A percentile compares a stretch with the other conserved stretches of the same genome.
Evolutionary conservation across 75 land plant genomes (phyloP).

Genomic region (Azolla pinnata): DNA sequence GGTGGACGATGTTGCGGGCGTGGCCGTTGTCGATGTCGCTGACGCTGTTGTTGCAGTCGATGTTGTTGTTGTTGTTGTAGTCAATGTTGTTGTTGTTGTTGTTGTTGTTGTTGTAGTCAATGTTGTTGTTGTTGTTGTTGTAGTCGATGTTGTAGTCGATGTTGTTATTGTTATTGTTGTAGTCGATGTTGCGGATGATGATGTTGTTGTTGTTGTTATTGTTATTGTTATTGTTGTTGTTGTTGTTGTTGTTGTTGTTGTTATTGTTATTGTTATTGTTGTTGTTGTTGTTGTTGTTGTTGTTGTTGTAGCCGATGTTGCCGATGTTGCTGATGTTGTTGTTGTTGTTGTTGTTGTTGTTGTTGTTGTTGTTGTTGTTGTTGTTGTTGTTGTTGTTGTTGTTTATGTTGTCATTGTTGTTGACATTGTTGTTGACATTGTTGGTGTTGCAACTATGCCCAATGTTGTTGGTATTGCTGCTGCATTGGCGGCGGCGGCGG

Average conservation of each 20-base stretch:
- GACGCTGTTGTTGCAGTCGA: no score
- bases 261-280: neutral
- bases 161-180: neutral
- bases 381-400: neutral
- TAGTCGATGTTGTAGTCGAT: neutral
- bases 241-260: neutral
- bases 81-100: neutral
- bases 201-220: neutral
- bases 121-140: neutral
- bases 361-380: neutral
- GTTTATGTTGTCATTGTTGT: no score
- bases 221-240: neutral
- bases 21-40: no score
- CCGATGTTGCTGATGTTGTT: neutral
- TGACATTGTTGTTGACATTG: no score
- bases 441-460: no score
- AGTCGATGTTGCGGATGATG: neutral
- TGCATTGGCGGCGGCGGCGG: no score
- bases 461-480: no score
- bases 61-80: slow-evolving; percentile 1
- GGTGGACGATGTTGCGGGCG: no score
- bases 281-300: neutral
- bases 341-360: neutral
- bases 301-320: neutral
- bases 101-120: neutral